Base-by-base conservation (phyloP, 257 asterid genomes). In the Orobanche coerulescens region DNA sequence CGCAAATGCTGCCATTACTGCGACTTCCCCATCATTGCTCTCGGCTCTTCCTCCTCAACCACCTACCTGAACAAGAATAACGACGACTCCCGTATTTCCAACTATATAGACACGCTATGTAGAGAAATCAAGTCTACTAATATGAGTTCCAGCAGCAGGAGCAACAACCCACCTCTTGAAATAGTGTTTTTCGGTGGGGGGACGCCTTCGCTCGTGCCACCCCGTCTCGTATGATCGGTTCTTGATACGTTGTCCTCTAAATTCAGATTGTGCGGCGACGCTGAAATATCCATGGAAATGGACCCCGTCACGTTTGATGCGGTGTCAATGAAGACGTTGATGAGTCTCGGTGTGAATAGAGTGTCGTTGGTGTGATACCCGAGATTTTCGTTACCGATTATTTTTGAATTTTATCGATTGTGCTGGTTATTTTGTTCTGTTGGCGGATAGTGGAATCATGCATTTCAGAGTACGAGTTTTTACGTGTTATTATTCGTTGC, bases 211-310 rank as follows among this genome's bases (percentile, higher is more conserved):
- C 84, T 90, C 19, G 96, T 90, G 39, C 92, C 95, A 0, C 92
- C 97, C 0, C 73, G 60, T 63, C 74, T 83, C 10, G 90, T 90
- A 36, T 77, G 87, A 9, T 26, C 60, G 36, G 79, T 87, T 40
- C 85, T 90, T 51, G 86, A 83, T 13, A 72, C 86, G 0, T 5
- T 90, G 66, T 62, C 74, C 10, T 66, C 76, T 11, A 80, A 74
- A 57, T 87, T 87, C 13, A 86, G 97, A 52, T 57, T 85, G 57
- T 54, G 71, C 62, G 67, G 42, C 16, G 64, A 79, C 62, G 95
- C 97, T 15, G 95, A 90, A 78, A 82, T 90, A 67, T 90, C 97
- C 5, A 87, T 90, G 77, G 97, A 90, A 73, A 90, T 87, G 96
- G 97, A 90, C 62, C 97, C 97, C 1, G 97, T 96, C 52, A 90